Base-by-base conservation (phyloP, 2,329 filamentous ascomycete species). In the Venturia oleaginea region DNA sequence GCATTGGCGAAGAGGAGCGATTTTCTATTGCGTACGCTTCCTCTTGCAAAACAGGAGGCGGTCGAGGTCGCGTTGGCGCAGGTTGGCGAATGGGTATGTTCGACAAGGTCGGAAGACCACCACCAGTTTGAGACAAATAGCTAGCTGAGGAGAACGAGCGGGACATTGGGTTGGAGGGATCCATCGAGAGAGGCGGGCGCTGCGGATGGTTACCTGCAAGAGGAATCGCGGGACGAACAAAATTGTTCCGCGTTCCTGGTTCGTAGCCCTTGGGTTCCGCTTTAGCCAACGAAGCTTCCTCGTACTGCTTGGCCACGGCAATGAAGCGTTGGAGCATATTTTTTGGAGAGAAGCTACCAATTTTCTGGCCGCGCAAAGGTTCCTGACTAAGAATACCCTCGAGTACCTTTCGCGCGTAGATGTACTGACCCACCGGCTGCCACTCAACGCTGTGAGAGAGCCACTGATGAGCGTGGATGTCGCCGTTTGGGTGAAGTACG, bases 401-500 rank as follows among this genome's bases (percentile, higher is more conserved):
- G 3, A 78, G 73, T 63, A 69, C 74, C 69, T 76, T 74, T 60
- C 75, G 74, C 17, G 69, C 73, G 65, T 78, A 75, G 40, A 73
- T 76, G 66, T 75, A 80, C 32, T 73, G 72, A 2, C 79, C 79
- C 46, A 80, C 75, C 64, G 78, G 78, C 60, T 74, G 71, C 79
- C 79, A 81, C 48, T 76, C 70, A 57, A 72, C 78, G 3, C 74
- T 70, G 0, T 65, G 62, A 0, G 66, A 65, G 7, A 75, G 77
- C 79, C 79, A 81, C 65, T 79, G 76, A 62, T 80, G 79, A 1
- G 78, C 79, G 32, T 76, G 76, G 4, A 80, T 72, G 64, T 80
- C 77, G 59, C 77, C 74, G 65, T 80, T 80, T 0, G 78, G 77
- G 67, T 81, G 78, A 60, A 77, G 74, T 38, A 79, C 75, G 69